Conservation (phyloP, 352 stramenopile genomes). For the Paralagenidium karlingii region DNA sequence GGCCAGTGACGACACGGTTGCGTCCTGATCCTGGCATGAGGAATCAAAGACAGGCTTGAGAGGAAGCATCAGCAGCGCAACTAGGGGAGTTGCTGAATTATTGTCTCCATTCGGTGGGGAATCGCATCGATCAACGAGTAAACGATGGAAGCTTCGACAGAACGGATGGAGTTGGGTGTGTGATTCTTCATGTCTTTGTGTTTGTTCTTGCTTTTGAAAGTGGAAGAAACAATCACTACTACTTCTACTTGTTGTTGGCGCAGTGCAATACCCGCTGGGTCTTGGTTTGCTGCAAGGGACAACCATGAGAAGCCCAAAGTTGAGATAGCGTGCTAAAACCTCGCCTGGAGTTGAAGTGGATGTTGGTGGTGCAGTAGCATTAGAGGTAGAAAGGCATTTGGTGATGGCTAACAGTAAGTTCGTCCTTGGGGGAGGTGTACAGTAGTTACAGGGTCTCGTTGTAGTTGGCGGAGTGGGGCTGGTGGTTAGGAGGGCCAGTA, state of each 20-base stretch:
- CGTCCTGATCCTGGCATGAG: no score
- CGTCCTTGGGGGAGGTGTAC: no score
- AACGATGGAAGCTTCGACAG: not conserved
- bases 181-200: constrained; percentile 4
- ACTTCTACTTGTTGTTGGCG: constrained; percentile 2
- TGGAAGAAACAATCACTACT: not conserved
- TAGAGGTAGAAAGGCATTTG: no score
- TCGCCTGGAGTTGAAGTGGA: no score
- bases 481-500: no score
- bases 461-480: no score
- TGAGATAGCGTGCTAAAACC: constrained; percentile 5
- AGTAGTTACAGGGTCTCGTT: no score
- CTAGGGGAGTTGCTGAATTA: not conserved
- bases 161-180: not conserved
- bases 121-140: constrained; percentile 1
- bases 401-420: no score
- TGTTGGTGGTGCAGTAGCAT: no score
- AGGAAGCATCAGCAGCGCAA: no score
- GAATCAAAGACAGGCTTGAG: no score
- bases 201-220: constrained; percentile 6
- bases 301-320: constrained; percentile 7
- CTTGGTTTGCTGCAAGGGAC: constrained; percentile 2
- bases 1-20: no score
- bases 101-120: not conserved
- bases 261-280: not conserved